Evolutionary conservation across 805 yeast species (phyloP).

Genomic region (Scheffersomyces ergatensis): DNA sequence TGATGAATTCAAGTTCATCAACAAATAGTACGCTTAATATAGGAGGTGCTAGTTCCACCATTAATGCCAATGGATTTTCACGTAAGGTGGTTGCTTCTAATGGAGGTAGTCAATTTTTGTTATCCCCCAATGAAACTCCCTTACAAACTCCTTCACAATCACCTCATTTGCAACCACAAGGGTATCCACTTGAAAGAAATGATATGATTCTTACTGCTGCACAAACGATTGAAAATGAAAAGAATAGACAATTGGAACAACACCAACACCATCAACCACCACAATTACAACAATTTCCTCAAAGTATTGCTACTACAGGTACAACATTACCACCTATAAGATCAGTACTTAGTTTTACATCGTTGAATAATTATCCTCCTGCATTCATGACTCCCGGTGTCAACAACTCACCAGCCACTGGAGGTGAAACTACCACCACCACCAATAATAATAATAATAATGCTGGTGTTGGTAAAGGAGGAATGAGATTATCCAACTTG

Average conservation of each 20-base stretch:
- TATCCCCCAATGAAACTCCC: constrained; percentile 47
- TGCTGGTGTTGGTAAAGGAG: not conserved
- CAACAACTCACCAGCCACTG: not conserved
- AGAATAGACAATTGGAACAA: no score
- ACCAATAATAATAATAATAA: not conserved
- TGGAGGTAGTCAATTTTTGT: constrained; percentile 16
- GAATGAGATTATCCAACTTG: not conserved
- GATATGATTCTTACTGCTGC: constrained; percentile 18
- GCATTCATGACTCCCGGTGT: constrained; percentile 1
- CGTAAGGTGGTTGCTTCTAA: not conserved
- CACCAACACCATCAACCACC: not conserved
- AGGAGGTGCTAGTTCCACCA: not conserved
- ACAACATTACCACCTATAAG: constrained; percentile 43
- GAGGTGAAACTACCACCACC: not conserved
- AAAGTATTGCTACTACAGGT: constrained; percentile 38
- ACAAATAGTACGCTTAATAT: not conserved
- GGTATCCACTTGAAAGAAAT: constrained; percentile 3
- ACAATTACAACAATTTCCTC: constrained; percentile 6
- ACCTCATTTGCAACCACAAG: constrained; percentile 39
- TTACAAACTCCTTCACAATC: constrained; percentile 47
- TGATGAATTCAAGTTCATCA: not conserved
- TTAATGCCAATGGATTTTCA: no score
- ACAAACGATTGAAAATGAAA: constrained; percentile 16
- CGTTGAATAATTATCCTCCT: constrained; percentile 10
- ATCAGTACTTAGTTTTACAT: constrained; percentile 31